Evolutionary conservation across 176 grass and related monocot species (phyloP).

Genomic region (Phyllostachys edulis): DNA sequence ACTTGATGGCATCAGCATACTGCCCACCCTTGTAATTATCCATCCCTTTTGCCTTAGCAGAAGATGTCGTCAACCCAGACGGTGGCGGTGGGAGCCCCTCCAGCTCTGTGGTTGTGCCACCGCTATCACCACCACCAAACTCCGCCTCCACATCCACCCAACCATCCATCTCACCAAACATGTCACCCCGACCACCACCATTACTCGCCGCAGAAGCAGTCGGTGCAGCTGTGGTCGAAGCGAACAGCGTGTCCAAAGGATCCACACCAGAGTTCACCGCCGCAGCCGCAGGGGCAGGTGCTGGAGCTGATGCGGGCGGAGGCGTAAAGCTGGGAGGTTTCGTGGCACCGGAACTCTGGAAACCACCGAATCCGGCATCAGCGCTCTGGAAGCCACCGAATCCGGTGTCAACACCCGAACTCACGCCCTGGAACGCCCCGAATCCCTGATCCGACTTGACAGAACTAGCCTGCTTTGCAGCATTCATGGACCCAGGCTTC

Average conservation of each 20-base stretch:
- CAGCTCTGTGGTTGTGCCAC: slow-evolving; percentile 69
- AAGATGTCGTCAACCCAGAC: slow-evolving; percentile 58
- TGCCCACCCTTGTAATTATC: slow-evolving; percentile 97
- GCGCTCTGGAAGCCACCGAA: slow-evolving; percentile 54
- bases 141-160: slow-evolving; percentile 80
- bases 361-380: slow-evolving; percentile 40
- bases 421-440: slow-evolving; percentile 48
- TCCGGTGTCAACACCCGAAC: slow-evolving; percentile 25
- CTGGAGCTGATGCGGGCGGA: slow-evolving; percentile 36
- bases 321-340: slow-evolving; percentile 52
- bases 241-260: slow-evolving; percentile 74
- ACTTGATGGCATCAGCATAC: slow-evolving; percentile 97
- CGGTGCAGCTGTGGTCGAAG: slow-evolving; percentile 54
- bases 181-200: slow-evolving; percentile 36
- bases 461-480: slow-evolving; percentile 30
- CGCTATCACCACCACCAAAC: slow-evolving; percentile 54
- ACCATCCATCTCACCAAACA: slow-evolving; percentile 80
- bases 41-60: slow-evolving; percentile 80
- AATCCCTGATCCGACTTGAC: slow-evolving; percentile 53
- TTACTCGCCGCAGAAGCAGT: slow-evolving; percentile 34
- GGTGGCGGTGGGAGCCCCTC: slow-evolving; percentile 86
- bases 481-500: slow-evolving; percentile 47
- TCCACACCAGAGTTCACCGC: slow-evolving; percentile 36
- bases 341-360: slow-evolving; percentile 39
- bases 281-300: slow-evolving; percentile 32